phyloP scores from a whole-genome alignment of 208 protist species.

The Acanthamoeba pearcei region DNA sequence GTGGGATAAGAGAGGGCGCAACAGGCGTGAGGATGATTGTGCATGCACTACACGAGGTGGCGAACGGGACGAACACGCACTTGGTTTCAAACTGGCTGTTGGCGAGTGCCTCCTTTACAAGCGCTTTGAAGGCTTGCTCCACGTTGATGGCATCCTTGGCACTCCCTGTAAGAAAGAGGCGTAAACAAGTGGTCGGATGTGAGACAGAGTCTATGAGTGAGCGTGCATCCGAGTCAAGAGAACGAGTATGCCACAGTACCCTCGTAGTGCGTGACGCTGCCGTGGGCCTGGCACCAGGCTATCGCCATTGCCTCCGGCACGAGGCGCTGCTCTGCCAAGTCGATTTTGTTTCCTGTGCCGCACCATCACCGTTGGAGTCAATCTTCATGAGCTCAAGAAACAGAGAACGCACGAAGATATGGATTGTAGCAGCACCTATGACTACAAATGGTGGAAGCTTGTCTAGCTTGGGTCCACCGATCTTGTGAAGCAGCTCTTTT shows the following conservation, averaged over 20 bases:
- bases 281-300: conserved; percentile 20
- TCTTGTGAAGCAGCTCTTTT: conserved; percentile 78
- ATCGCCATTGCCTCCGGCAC: background rate
- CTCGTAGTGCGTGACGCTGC: conserved; percentile 31
- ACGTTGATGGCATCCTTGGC: conserved; percentile 62
- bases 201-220: background rate
- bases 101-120: background rate
- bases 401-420: no score
- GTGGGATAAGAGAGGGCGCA: background rate
- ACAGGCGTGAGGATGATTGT: background rate
- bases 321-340: conserved; percentile 72
- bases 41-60: no score
- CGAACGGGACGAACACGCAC: background rate
- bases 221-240: no score
- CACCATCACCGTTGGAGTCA: no score
- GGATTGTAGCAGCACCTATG: background rate
- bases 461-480: conserved; percentile 51
- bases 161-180: background rate
- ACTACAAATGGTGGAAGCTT: conserved; percentile 83
- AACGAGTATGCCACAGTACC: no score
- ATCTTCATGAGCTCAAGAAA: no score
- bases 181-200: background rate
- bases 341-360: conserved; percentile 81
- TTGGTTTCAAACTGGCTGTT: background rate
- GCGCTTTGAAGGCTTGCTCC: conserved; percentile 20